phyloP scores from a whole-genome alignment of 495 filamentous ascomycete species.

The Tuber borchii region DNA sequence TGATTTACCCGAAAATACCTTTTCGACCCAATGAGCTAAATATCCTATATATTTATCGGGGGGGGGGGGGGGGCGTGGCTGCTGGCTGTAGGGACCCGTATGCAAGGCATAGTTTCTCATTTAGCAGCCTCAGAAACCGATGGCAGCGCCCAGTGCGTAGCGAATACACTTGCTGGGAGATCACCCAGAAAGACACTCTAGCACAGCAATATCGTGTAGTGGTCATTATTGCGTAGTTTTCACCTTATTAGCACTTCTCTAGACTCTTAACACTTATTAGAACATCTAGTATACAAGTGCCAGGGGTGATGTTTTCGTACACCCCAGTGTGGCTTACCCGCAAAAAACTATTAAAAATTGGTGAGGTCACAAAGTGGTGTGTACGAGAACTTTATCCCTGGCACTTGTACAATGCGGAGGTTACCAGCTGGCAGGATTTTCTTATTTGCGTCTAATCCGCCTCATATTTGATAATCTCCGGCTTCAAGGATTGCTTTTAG shows the following conservation, averaged over 20 bases:
- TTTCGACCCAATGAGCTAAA: not conserved
- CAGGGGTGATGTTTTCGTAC: no score
- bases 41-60: not conserved
- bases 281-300: not conserved
- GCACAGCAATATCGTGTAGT: not conserved
- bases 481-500: not conserved
- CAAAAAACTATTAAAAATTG: no score
- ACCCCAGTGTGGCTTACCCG: no score
- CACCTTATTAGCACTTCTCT: not conserved
- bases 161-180: not conserved
- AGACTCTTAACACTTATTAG: not conserved
- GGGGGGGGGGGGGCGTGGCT: no score
- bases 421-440: not conserved
- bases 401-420: not conserved
- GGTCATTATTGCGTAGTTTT: not conserved
- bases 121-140: not conserved
- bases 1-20: not conserved
- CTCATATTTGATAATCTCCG: not conserved
- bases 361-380: no score
- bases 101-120: not conserved
- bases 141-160: not conserved
- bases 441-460: not conserved
- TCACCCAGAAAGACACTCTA: not conserved
- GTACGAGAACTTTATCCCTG: no score
- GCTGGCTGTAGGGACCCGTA: not conserved